Base-by-base conservation (phyloP, 1,284 basidiomycete genomes). In the Trichosporon coremiiforme region DNA sequence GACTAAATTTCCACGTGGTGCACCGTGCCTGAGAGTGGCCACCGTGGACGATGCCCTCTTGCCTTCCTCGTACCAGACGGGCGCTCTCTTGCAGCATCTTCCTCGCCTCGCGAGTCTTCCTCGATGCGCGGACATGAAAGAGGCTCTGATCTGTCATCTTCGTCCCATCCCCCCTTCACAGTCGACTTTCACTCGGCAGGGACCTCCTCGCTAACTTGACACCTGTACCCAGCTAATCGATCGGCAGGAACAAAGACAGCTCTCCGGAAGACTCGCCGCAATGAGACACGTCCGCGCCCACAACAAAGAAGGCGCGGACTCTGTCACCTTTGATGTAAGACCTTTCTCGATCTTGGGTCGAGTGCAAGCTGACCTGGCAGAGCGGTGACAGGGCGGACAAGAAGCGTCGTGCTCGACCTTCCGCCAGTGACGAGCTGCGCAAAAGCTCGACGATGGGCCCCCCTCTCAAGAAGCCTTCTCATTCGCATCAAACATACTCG, bases 21-120 rank as follows among this genome's bases (percentile, higher is more conserved):
- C 13, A 35, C 7, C 57, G 57, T 62, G 57, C 57, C 57, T 62
- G 57, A 33, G 31, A 33, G 31, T 62, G 57, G 31, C 57, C 57
- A 62, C 57, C 57, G 15, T 5, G 1, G 15, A 17, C 25, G 50
- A 22, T 5, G 36, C 9, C 9, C 36, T 35, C 31, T 62, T 31
- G 57, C 17, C 57, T 62, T 62, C 57, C 57, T 62, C 57, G 36
- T 38, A 22, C 15, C 9, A 8, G 33, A 35, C 55, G 33, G 12
- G 12, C 25, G 25, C 9, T 10, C 20, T 53, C 50, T 7, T 53
- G 50, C 25, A 25, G 25, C 25, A 25, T 53, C 50, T 53, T 53
- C 50, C 50, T 53, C 50, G 20, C 22, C 20, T 8, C 36, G 9
- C 36, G 12, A 38, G 36, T 13, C 36, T 38, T 38, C 41, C 41